Conservation (phyloP, 805 yeast genomes). For the Nakazawaea siamensis region DNA sequence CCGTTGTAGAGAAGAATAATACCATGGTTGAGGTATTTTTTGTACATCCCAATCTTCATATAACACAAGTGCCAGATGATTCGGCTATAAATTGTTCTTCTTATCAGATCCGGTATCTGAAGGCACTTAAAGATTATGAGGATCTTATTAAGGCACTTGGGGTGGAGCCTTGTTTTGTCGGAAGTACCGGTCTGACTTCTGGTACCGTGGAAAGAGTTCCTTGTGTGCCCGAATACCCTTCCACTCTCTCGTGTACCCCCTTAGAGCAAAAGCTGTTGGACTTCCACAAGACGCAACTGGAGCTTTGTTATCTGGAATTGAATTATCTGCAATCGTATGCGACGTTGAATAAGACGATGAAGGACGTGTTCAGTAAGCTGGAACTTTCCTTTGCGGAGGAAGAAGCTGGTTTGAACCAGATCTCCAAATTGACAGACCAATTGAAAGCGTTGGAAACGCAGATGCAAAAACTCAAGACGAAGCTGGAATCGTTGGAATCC, state of each 20-base stretch:
- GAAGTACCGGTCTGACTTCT: no score
- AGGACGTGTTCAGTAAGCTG: slow-evolving; percentile 8
- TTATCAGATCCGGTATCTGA: slow-evolving; percentile 2
- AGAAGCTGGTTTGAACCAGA: slow-evolving; percentile 11
- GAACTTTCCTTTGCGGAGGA: slow-evolving; percentile 12
- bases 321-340: slow-evolving; percentile 5
- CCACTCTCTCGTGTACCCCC: no score
- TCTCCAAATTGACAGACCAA: slow-evolving; percentile 7
- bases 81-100: neutral
- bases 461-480: no score
- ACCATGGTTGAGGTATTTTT: slow-evolving; percentile 9
- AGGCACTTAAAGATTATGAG: slow-evolving; percentile 4
- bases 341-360: slow-evolving; percentile 5
- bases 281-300: slow-evolving; percentile 4
- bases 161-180: no score
- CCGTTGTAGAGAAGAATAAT: slow-evolving; percentile 1
- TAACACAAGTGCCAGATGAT: slow-evolving; percentile 4
- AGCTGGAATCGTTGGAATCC: no score
- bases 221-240: no score
- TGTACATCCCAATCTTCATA: slow-evolving; percentile 8
- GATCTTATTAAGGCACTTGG: no score
- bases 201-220: neutral
- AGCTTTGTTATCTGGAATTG: slow-evolving; percentile 1
- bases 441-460: slow-evolving; percentile 10
- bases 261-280: slow-evolving; percentile 3